Base-by-base conservation (phyloP, 192 early-diverging fungal genomes). In the Podila horticola region DNA sequence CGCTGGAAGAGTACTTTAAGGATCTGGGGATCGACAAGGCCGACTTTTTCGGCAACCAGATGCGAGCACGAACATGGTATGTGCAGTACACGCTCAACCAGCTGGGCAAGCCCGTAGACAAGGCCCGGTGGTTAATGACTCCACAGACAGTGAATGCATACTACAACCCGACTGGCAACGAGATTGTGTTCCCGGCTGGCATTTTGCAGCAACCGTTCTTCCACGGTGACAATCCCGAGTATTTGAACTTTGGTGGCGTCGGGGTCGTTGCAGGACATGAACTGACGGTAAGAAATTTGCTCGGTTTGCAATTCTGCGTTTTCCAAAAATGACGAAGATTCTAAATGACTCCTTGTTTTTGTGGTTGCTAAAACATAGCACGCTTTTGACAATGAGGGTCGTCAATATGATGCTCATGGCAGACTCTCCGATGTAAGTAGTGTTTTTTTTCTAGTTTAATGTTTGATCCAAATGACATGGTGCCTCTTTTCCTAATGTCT, bases 261-360 rank as follows among this genome's bases (percentile, higher is more conserved):
- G 93, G 93, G 20, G 82, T 88, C 51, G 86, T 95, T 28, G 88
- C 93, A 48, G 93, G 93, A 3, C 93, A 95, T 72, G 93, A 95
- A 71, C 76, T 94, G n/a, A 90, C 86, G 30, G 87, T 88, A 82
- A 73, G 65, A 59, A 4, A 15, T 65, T 45, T n/a, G 30, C 38
- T 22, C 33, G 34, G 19, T 59, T 8, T 61, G 19, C 33, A 19
- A 17, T 26, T 20, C 8, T 74, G 24, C 10, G 8, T 17, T 45
- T 8, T 45, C 41, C 12, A 26, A 31, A 38, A 22, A 22, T 10
- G 28, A 36, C n/a, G 15, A 22, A 15, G 19, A 19, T 69, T 3
- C 31, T 36, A 26, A 65, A 34, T 30, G 33, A 3, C 9, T 17
- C 33, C 11, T 26, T 69, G 3, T 59, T 48, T 59, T 19, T 10